phyloP scores from a whole-genome alignment of 2,329 filamentous ascomycete genomes.

The Microcera coccophila region DNA sequence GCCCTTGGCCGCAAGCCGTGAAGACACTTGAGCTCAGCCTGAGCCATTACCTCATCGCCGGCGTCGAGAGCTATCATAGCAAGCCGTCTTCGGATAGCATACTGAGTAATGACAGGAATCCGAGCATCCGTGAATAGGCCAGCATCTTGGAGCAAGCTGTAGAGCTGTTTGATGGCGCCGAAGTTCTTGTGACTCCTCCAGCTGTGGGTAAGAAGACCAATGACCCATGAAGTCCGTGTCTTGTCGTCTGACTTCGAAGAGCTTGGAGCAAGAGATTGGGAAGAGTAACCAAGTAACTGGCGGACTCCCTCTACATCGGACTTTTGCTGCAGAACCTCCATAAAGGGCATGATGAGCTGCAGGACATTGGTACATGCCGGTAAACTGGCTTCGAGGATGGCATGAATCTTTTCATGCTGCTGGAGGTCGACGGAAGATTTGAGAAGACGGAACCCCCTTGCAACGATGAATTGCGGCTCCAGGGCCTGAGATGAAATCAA shows the following conservation, averaged over 20 bases:
- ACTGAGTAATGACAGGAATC: slow-evolving; percentile 20
- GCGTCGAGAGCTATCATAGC: slow-evolving; percentile 25
- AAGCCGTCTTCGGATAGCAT: slow-evolving; percentile 29
- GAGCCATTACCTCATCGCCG: slow-evolving; percentile 25
- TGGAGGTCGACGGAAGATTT: slow-evolving; percentile 13
- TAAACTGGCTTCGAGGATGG: slow-evolving; percentile 19
- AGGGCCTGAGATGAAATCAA: slow-evolving; percentile 13
- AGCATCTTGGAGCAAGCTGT: slow-evolving; percentile 25
- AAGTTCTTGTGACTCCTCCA: slow-evolving; percentile 25
- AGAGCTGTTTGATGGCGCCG: slow-evolving; percentile 23
- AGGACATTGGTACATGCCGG: slow-evolving; percentile 23
- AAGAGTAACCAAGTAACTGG: slow-evolving; percentile 14
- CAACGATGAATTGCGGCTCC: slow-evolving; percentile 10
- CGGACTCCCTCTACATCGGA: slow-evolving; percentile 14
- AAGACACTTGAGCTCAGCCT: slow-evolving; percentile 25
- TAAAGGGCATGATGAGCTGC: slow-evolving; percentile 18
- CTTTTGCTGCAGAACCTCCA: slow-evolving; percentile 17
- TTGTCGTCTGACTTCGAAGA: slow-evolving; percentile 3
- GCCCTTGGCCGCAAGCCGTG: slow-evolving; percentile 15
- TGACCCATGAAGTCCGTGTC: slow-evolving; percentile 17
- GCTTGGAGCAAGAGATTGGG: slow-evolving; percentile 3
- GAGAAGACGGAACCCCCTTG: slow-evolving; percentile 24
- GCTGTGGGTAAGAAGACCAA: slow-evolving; percentile 22
- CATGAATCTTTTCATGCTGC: slow-evolving; percentile 15
- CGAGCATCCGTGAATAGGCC: slow-evolving; percentile 24